A percentile compares a stretch with the other conserved stretches of the same genome.
These are phyloP conservation scores for Ascochyta fabae DNA, from an alignment of 2,329 filamentous ascomycete species.

Conservation along the genomic window DNA sequence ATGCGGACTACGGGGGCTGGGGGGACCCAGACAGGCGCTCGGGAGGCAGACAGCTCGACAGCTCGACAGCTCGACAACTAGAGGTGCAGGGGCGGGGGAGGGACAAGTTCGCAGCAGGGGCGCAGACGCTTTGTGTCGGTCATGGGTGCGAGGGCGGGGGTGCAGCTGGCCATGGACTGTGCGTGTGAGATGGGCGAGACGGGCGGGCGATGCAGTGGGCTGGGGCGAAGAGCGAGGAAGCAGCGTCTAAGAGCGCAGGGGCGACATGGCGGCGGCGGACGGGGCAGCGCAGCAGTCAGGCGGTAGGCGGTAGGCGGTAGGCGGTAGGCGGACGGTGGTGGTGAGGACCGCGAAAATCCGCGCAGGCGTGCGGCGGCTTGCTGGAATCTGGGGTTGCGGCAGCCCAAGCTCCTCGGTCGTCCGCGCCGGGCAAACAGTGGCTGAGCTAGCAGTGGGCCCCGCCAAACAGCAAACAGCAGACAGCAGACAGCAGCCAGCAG, in stretches of 20 bases:
- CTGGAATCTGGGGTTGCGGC: constrained; percentile 19
- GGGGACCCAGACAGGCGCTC: constrained; percentile 5
- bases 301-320: not conserved
- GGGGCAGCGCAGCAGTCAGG: not conserved
- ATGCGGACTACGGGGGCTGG: constrained; percentile 34
- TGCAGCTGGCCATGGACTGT: not conserved
- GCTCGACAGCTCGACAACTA: not conserved
- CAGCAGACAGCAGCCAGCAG: too few relatives aligned
- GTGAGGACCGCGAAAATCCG: not conserved
- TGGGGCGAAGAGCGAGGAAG: not conserved
- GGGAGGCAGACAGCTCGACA: not conserved
- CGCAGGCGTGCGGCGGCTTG: not conserved
- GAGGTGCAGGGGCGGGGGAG: constrained; percentile 4
- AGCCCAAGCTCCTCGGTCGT: not conserved
- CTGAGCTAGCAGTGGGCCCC: constrained; percentile 10
- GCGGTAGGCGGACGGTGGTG: not conserved
- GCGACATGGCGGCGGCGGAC: not conserved
- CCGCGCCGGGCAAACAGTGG: not conserved
- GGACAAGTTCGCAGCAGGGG: constrained; percentile 18
- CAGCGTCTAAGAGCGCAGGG: not conserved
- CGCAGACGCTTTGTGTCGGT: constrained; percentile 16
- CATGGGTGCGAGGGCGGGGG: constrained; percentile 14
- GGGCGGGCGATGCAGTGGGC: not conserved
- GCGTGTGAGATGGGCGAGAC: not conserved
- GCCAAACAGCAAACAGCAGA: constrained; percentile 20